A percentile compares a stretch with the other conserved stretches of the same genome.
Evolutionary conservation across 2,329 filamentous ascomycete species (phyloP).

Genomic region (Seiridium cupressi): DNA sequence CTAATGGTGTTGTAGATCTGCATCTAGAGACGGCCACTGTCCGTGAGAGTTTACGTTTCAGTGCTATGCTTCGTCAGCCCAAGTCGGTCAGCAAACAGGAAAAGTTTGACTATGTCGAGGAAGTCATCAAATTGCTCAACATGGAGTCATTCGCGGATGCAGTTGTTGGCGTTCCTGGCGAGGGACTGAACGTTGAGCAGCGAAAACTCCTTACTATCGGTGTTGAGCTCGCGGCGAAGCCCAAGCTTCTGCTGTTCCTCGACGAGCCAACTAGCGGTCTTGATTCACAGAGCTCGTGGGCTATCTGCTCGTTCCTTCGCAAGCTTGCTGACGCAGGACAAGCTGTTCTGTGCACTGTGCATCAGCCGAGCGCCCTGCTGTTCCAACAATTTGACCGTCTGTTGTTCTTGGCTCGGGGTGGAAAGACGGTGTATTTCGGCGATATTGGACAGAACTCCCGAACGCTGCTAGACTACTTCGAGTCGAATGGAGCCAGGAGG

Average conservation of each 20-base stretch:
- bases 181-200: conserved; percentile 48
- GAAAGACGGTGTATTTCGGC: conserved; percentile 57
- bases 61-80: conserved; percentile 63
- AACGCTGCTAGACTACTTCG: conserved; percentile 54
- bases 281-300: conserved; percentile 71
- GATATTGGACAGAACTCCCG: conserved; percentile 49
- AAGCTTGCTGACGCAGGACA: conserved; percentile 51
- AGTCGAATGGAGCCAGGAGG: conserved; percentile 51
- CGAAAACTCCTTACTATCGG: conserved; percentile 65
- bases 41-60: conserved; percentile 64
- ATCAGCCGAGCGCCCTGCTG: conserved; percentile 39
- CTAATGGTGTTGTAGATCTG: conserved; percentile 41
- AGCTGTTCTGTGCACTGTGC: conserved; percentile 41
- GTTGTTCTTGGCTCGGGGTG: conserved; percentile 51
- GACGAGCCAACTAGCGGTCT: conserved; percentile 76
- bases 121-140: conserved; percentile 66
- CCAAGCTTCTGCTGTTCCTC: conserved; percentile 68
- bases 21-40: conserved; percentile 65
- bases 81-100: conserved; percentile 54
- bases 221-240: conserved; percentile 72
- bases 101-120: conserved; percentile 64
- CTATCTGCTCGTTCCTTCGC: conserved; percentile 66
- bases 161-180: conserved; percentile 66
- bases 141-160: conserved; percentile 68
- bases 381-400: conserved; percentile 49